phyloP scores from a whole-genome alignment of 129 eudicot genomes.

The Gnaphalium uliginosum region DNA sequence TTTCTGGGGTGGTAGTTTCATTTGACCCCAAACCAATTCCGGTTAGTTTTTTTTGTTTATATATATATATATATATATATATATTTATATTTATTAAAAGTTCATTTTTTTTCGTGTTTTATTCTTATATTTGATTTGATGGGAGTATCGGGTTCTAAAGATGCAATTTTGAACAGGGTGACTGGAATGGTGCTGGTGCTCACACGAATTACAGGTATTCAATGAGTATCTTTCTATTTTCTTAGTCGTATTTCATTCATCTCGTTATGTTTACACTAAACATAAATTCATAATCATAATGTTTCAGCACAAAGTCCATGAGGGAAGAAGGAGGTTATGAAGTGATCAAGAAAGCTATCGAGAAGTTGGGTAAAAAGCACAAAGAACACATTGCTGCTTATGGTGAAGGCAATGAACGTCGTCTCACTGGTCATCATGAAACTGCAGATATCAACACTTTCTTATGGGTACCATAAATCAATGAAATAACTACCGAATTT shows the following conservation, averaged over 20 bases:
- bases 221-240: too few relatives aligned
- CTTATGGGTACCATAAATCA: slow-evolving; percentile 26
- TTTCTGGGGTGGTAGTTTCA: slow-evolving; percentile 81
- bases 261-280: not conserved
- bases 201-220: slow-evolving; percentile 84
- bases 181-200: slow-evolving; percentile 98
- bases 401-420: slow-evolving; percentile 45
- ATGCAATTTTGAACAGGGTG: slow-evolving; percentile 56
- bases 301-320: slow-evolving; percentile 38
- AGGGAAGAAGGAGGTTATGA: slow-evolving; percentile 46
- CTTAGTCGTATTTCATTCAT: not conserved
- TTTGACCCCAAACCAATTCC: slow-evolving; percentile 96
- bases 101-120: not conserved
- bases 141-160: not conserved
- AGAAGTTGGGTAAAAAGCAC: slow-evolving; percentile 39
- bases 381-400: slow-evolving; percentile 41
- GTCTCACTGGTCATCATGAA: slow-evolving; percentile 46
- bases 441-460: slow-evolving; percentile 44
- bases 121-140: not conserved
- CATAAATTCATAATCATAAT: not conserved
- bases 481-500: too few relatives aligned
- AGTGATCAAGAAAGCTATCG: slow-evolving; percentile 41
- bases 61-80: too few relatives aligned
- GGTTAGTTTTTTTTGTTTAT: slow-evolving; percentile 44
- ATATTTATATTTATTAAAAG: not conserved